Conservation (phyloP, 2,329 filamentous ascomycete genomes). For the Fusarium continuum region DNA sequence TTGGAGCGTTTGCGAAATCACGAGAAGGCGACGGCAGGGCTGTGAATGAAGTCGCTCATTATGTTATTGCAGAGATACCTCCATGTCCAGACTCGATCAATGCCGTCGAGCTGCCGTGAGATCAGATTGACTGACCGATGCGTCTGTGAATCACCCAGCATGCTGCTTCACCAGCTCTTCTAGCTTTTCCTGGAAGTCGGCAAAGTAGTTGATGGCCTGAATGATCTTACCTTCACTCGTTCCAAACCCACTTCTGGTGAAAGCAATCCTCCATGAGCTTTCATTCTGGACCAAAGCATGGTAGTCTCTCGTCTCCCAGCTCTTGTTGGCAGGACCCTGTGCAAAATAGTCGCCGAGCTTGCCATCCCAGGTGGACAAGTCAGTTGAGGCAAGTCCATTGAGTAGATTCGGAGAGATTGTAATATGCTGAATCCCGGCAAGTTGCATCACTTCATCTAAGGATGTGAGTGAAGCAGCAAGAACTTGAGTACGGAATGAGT, state of each 20-base stretch:
- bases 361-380: constrained; percentile 45
- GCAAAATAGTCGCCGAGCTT: constrained; percentile 45
- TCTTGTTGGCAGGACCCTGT: constrained; percentile 43
- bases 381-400: constrained; percentile 53
- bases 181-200: constrained; percentile 62
- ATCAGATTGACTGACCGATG: background rate
- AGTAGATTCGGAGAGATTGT: constrained; percentile 66
- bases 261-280: constrained; percentile 59
- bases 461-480: constrained; percentile 67
- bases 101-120: background rate
- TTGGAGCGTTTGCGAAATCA: constrained; percentile 3
- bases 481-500: constrained; percentile 57
- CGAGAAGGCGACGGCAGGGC: background rate
- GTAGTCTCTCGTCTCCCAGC: constrained; percentile 40
- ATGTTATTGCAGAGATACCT: constrained; percentile 3
- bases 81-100: background rate
- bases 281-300: constrained; percentile 50
- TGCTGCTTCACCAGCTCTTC: constrained; percentile 52
- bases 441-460: constrained; percentile 64
- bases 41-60: constrained; percentile 16
- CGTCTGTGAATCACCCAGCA: background rate
- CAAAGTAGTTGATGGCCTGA: constrained; percentile 67
- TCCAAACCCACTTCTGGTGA: constrained; percentile 58
- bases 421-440: constrained; percentile 67
- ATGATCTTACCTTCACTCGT: constrained; percentile 61